phyloP scores from a whole-genome alignment of 495 filamentous ascomycete species.

The Penicillium bovifimosum region DNA sequence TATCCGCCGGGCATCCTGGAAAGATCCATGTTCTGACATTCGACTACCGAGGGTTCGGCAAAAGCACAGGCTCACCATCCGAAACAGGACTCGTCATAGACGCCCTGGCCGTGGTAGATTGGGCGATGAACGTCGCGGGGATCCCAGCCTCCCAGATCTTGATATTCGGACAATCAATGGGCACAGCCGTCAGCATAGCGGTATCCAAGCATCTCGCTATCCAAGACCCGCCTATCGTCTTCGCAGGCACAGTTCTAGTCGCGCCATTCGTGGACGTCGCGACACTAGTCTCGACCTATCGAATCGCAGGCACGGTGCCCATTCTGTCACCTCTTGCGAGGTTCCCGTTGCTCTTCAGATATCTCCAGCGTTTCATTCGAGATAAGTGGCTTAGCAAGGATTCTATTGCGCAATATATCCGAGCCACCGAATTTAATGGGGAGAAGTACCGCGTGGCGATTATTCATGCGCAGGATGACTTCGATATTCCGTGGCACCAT shows the following conservation, averaged over 20 bases:
- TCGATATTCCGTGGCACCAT: conserved; percentile 38
- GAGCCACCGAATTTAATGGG: conserved; percentile 23
- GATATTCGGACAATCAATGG: conserved; percentile 70
- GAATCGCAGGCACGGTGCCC: conserved; percentile 38
- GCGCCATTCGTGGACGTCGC: conserved; percentile 42
- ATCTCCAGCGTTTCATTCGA: conserved; percentile 34
- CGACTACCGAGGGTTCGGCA: conserved; percentile 78
- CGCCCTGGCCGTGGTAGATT: conserved; percentile 57
- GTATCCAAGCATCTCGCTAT: conserved; percentile 54
- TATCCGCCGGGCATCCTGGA: conserved; percentile 51
- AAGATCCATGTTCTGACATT: conserved; percentile 59
- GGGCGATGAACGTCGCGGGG: conserved; percentile 57
- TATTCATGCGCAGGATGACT: conserved; percentile 37
- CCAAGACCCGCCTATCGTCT: conserved; percentile 25
- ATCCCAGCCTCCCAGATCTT: conserved; percentile 64
- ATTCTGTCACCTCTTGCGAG: conserved; percentile 37
- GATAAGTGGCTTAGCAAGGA: conserved; percentile 44
- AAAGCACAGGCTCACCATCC: conserved; percentile 62
- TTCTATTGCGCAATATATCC: conserved; percentile 31
- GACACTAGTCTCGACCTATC: conserved; percentile 41
- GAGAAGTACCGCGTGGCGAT: conserved; percentile 26
- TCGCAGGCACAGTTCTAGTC: conserved; percentile 33
- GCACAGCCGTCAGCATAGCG: conserved; percentile 67
- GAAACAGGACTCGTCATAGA: conserved; percentile 68
- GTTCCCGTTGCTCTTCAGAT: conserved; percentile 34